These are phyloP conservation scores for Alternaria brassicicola DNA, from an alignment of 2,329 filamentous ascomycete species.

Conservation along the genomic window DNA sequence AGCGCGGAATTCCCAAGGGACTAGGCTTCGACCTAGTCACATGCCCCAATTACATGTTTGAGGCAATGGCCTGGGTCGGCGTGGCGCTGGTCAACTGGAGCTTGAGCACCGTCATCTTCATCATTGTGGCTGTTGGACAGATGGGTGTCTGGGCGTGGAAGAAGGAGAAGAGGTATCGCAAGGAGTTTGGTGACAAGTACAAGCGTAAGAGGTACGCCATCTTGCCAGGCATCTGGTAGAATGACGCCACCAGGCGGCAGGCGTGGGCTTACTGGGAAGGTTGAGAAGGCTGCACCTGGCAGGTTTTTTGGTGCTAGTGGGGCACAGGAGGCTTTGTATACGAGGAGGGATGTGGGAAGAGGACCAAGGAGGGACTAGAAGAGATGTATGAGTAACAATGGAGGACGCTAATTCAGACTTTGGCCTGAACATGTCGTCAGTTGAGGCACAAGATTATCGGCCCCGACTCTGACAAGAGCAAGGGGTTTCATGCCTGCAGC, in stretches of 20 bases:
- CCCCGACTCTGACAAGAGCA: no score
- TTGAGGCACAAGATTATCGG: no score
- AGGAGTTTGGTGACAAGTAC: constrained; percentile 91
- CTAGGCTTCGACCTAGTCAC: constrained; percentile 87
- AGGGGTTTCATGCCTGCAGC: no score
- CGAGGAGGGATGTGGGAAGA: neutral
- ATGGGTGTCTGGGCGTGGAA: constrained; percentile 89
- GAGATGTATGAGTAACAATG: neutral
- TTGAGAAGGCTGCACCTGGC: neutral
- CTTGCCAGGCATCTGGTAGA: constrained; percentile 75
- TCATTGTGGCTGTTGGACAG: constrained; percentile 71
- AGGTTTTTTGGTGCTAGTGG: neutral
- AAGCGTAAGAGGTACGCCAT: constrained; percentile 90
- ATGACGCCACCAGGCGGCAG: neutral
- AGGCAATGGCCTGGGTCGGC: constrained; percentile 84
- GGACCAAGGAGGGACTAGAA: neutral
- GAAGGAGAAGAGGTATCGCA: constrained; percentile 89
- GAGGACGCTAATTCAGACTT: neutral
- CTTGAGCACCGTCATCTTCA: constrained; percentile 79
- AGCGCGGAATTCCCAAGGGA: constrained; percentile 85
- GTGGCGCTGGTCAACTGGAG: constrained; percentile 80
- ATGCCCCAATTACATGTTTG: constrained; percentile 97
- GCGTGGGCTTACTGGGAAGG: neutral
- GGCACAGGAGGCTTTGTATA: constrained; percentile 5
- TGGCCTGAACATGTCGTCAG: no score